Conservation (phyloP, 495 filamentous ascomycete genomes). For the Clohesyomyces aquaticus region DNA sequence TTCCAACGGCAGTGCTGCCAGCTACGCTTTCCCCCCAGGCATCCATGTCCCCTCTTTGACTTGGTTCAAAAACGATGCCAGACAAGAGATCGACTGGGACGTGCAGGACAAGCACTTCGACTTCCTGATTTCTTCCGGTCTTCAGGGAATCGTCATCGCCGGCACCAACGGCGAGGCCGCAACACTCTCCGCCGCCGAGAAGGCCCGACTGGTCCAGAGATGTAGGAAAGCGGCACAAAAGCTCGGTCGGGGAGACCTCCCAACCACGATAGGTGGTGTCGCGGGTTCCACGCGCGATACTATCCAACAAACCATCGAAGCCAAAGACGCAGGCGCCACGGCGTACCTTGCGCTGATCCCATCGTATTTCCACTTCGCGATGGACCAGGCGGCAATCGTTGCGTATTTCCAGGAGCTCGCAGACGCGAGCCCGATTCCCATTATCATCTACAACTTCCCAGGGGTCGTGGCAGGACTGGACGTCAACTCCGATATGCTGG, state of each 20-base stretch:
- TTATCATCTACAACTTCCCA: constrained; percentile 93
- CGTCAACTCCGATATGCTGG: constrained; percentile 77
- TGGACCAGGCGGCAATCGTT: constrained; percentile 63
- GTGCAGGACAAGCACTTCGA: constrained; percentile 75
- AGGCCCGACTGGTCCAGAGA: constrained; percentile 61
- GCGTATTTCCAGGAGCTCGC: constrained; percentile 79
- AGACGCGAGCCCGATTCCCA: constrained; percentile 76
- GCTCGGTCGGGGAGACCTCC: constrained; percentile 66
- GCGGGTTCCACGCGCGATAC: constrained; percentile 82
- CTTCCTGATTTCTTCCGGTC: constrained; percentile 74
- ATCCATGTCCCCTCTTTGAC: constrained; percentile 44
- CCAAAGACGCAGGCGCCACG: constrained; percentile 73
- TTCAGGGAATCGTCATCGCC: constrained; percentile 80
- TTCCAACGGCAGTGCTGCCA: constrained; percentile 22
- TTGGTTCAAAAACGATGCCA: constrained; percentile 42
- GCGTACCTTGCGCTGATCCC: constrained; percentile 83
- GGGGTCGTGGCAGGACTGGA: constrained; percentile 79
- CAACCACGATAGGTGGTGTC: constrained; percentile 81
- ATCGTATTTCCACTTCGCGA: constrained; percentile 76
- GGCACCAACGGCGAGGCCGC: constrained; percentile 76
- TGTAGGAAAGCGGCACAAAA: constrained; percentile 74
- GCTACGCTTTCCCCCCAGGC: constrained; percentile 37
- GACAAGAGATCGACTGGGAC: constrained; percentile 62
- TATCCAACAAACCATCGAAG: constrained; percentile 77
- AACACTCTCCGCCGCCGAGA: constrained; percentile 41